Evolutionary conservation across 306 rosid genomes (phyloP), one percentile per base, ranked within the genome.

Genomic region (Biancaea sappan): DNA sequence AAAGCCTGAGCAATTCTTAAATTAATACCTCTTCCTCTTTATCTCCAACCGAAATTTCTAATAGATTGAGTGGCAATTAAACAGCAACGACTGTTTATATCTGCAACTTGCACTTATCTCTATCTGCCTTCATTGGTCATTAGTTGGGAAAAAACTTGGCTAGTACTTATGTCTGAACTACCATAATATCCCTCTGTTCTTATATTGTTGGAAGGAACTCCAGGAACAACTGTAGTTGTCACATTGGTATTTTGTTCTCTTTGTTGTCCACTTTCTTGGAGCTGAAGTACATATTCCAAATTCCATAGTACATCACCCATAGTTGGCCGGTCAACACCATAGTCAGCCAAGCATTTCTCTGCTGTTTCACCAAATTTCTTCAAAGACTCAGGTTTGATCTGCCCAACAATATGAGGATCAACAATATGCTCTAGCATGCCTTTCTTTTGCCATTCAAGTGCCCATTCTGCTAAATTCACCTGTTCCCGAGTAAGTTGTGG

Each of bases 281-380:
- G 92, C 86, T 92, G 99, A 85, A 95, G 97, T 25, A 90, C 98
- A 60, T 89, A 64, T 77, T 95, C 99, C 87, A 95, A 82, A 69
- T 95, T 95, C 99, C 98, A 95, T 12, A 95, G 71, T 2, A 95
- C 98, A 71, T 95, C 99, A 46, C 99, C 99, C 90, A 95, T 95
- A 6, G 98, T 84, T 82, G 99, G 98, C 84, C 99, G 80, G 64
- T 95, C 98, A 46, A 93, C 96, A 37, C 97, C 91, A 72, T 95
- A 90, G 47, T 95, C 99, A 13, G 97, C 95, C 86, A 92, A 79
- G 75, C 99, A 95, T 85, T 95, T 95, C 85, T 95, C 97, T 0
- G 99, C 99, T 7, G 96, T 95, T 67, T 95, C 99, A n/a, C 89
- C 94, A 31, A 80, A 92, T 71, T 95, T 95, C 79, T 87, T 90